These are phyloP conservation scores for Ogataea kodamae DNA, from an alignment of 805 yeast species.

Conservation along the genomic window DNA sequence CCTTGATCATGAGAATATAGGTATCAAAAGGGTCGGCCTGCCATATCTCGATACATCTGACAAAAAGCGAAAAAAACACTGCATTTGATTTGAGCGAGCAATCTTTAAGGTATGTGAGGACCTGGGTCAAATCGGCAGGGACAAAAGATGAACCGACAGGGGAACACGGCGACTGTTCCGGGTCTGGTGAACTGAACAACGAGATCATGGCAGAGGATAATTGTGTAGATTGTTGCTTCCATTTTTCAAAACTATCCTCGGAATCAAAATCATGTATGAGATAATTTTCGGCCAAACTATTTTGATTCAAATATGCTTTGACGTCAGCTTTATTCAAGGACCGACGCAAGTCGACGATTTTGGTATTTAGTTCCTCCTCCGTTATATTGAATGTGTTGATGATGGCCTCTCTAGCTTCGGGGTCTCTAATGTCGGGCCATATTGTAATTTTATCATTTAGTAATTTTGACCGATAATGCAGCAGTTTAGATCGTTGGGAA, in stretches of 20 bases:
- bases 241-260: constrained; percentile 11
- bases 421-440: constrained; percentile 16
- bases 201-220: constrained; percentile 2
- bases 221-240: constrained; percentile 10
- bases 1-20: constrained; percentile 16
- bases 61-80: constrained; percentile 23
- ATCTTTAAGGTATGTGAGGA: constrained; percentile 13
- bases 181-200: no score
- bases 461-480: constrained; percentile 10
- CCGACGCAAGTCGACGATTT: constrained; percentile 11
- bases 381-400: constrained; percentile 13
- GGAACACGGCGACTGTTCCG: no score
- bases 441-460: constrained; percentile 11
- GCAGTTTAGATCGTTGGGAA: constrained; percentile 13
- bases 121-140: constrained; percentile 18
- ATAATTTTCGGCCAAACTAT: constrained; percentile 10
- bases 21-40: constrained; percentile 31
- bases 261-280: constrained; percentile 12
- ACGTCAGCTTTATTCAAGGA: constrained; percentile 17
- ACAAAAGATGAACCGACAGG: constrained; percentile 8
- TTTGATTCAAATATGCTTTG: constrained; percentile 5
- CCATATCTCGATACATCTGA: constrained; percentile 31
- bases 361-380: constrained; percentile 4
- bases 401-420: constrained; percentile 8
- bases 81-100: constrained; percentile 21